Evolutionary conservation across 1,139 yeast genomes (phyloP).

Genomic region (Pichia sp.): DNA sequence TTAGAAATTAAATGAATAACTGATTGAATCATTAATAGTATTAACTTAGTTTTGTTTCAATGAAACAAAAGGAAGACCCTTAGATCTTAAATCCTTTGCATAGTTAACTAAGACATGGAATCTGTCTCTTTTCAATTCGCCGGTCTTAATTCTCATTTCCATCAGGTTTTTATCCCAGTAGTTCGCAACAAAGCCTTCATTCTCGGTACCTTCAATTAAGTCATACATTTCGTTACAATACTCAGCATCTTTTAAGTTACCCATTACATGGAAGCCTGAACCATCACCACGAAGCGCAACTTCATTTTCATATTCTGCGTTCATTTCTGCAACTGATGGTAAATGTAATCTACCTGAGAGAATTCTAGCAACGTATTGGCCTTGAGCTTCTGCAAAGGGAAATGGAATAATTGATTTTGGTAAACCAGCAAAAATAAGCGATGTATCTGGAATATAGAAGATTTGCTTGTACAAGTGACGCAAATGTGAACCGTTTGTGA

Average conservation of each 20-base stretch:
- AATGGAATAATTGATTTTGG: constrained; percentile 40
- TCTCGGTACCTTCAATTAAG: constrained; percentile 22
- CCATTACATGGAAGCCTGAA: constrained; percentile 26
- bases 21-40: neutral
- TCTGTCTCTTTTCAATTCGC: constrained; percentile 23
- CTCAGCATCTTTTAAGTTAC: constrained; percentile 26
- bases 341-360: constrained; percentile 36
- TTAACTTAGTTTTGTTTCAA: constrained; percentile 12
- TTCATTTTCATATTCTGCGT: constrained; percentile 19
- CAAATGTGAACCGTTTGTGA: constrained; percentile 33
- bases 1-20: neutral
- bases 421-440: constrained; percentile 36
- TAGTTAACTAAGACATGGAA: constrained; percentile 24
- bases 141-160: constrained; percentile 22
- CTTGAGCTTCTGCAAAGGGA: constrained; percentile 44
- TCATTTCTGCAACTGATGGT: constrained; percentile 35
- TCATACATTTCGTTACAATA: constrained; percentile 27
- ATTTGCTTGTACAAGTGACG: constrained; percentile 38
- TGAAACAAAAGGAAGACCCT: constrained; percentile 21
- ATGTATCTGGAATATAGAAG: constrained; percentile 41
- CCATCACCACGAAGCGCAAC: constrained; percentile 25
- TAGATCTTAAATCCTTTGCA: constrained; percentile 20
- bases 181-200: constrained; percentile 28
- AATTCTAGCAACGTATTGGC: constrained; percentile 38
- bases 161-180: constrained; percentile 24